Base-by-base conservation (phyloP, 2,329 filamentous ascomycete species). In the Botrytis aclada region DNA sequence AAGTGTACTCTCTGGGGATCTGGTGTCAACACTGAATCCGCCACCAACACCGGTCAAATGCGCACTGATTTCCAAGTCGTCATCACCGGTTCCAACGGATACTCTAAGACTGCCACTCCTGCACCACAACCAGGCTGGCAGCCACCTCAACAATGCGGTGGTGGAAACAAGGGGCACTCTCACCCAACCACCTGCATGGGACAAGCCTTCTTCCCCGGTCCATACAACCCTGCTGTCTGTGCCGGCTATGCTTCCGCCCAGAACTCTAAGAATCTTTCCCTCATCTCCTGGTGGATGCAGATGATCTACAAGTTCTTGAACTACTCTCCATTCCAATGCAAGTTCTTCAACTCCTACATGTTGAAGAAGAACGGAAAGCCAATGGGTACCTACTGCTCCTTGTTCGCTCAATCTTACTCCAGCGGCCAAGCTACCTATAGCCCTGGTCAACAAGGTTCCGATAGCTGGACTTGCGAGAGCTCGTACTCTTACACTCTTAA, bases 41-140 rank as follows among this genome's bases (percentile, higher is more conserved):
- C 81, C 8, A 80, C 74, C 71, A 82, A 82, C 76, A 64, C 61
- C 25, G 81, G 81, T 51, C 78, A 82, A 73, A 80, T 73, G 74
- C 77, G 79, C 20, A 73, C 73, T 56, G 43, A 75, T n/a, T 80
- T 84, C 81, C 76, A 81, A 18, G 81, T 84, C 47, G 80, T 83
- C 63, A 82, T 84, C 61, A 81, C 83, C 29, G 84, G 82, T 4
- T 83, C 81, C 45, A 85, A 85, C 74, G 83, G 82, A 9, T 82
- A 83, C 75, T 79, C 78, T 72, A 79, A 66, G 32, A 54, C 47
- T 22, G 29, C n/a, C 9, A 20, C 62, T 16, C 74, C 78, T 22
- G 61, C 67, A 20, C 47, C 54, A 4, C 65, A 63, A 58, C 71
- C 74, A 29, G 76, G 75, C n/a, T 76, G 75, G 76, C 3, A 60